phyloP scores from a whole-genome alignment of 345 rosid species.

The Salix suchowensis region DNA sequence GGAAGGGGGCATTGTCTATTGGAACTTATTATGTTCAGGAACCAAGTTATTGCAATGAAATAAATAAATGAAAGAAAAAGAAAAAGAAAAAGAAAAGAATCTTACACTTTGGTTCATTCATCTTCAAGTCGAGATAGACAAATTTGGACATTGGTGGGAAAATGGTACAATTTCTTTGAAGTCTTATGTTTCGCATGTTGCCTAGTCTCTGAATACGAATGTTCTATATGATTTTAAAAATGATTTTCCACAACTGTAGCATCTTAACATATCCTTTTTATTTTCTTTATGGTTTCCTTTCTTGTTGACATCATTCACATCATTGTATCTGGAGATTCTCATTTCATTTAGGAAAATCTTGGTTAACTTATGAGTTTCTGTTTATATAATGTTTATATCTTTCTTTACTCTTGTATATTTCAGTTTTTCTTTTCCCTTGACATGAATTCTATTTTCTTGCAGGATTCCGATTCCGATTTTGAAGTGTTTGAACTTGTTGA shows the following conservation, averaged over 20 bases:
- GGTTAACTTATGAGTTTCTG: not conserved
- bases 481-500: conserved; percentile 59
- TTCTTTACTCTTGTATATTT: not conserved
- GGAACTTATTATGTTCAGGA: no score
- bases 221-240: not conserved
- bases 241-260: not conserved
- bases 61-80: not conserved
- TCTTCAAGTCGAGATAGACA: not conserved
- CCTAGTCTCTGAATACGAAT: not conserved
- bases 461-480: conserved; percentile 55
- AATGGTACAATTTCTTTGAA: not conserved
- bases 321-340: not conserved
- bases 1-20: no score
- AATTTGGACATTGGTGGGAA: not conserved
- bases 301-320: not conserved
- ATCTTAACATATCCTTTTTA: not conserved
- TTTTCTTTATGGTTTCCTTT: not conserved
- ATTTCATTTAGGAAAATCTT: not conserved
- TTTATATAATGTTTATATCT: not conserved
- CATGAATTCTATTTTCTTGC: conserved; percentile 9
- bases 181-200: not conserved
- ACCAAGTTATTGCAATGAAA: no score
- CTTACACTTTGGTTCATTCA: not conserved
- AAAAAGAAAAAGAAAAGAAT: no score
- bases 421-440: not conserved